Evolutionary conservation across 2,329 filamentous ascomycete genomes (phyloP), one percentile per base, ranked within the genome.

Genomic region (Capronia americana): DNA sequence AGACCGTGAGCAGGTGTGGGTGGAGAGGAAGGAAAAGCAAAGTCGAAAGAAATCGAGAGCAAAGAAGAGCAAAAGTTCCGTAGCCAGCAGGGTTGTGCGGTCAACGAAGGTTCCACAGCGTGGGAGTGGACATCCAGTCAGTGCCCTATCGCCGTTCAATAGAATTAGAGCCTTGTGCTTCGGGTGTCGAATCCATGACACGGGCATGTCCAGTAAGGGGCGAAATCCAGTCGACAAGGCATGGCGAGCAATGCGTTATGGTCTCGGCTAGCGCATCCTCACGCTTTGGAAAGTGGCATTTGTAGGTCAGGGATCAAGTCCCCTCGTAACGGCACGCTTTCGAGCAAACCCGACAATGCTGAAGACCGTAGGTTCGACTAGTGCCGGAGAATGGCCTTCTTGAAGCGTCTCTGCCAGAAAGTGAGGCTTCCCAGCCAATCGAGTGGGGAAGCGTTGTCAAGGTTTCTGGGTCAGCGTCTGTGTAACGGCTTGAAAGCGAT

Each of bases 1-100:
- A 44, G 51, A 55, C 50, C 34, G 20, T 26, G 34, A 24, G 41
- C 23, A 56, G 56, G 41, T 61, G 56, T 61, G 51, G 14, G 57
- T 55, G 61, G 30, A 44, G 64, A 50, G 57, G 38, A 61, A 61
- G n/a, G 17, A 61, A 38, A 7, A 53, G 38, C 53, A 60, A 53
- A 59, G 24, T 10, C 14, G 60, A 57, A 26, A 66, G 48, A 57
- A 38, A 44, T 46, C 20, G 38, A 38, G 58, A n/a, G 56, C 12
- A 51, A 58, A 60, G 24, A 24, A 54, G 50, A 44, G 26, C 17
- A 54, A n/a, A 41, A 56, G 38, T 23, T 26, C 24, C 4, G 30
- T 11, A 41, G 53, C 63, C 71, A 69, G 59, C 68, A 70, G 32
- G 65, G 57, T 57, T 70, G 69, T 64, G 63, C 23, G 20, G 26